Base-by-base conservation (phyloP, 192 early-diverging fungal species). In the Entomortierella lignicola region DNA sequence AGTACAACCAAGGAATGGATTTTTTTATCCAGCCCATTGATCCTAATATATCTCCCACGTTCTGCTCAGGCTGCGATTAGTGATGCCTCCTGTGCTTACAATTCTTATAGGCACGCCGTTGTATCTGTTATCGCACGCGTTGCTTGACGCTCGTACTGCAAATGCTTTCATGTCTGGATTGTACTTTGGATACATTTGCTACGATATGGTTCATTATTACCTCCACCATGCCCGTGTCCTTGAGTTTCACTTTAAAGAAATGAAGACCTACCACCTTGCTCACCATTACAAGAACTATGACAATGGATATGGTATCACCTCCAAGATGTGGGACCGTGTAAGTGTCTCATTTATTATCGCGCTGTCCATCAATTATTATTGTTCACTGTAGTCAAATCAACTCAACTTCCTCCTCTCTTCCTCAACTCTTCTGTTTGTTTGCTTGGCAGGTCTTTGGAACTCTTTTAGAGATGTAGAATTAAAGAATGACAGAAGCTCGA, bases 221-320 rank as follows among this genome's bases (percentile, higher is more conserved):
- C 88, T 96, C 30, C 96, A 98, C 81, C 96, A 98, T 72, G 94
- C 93, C 44, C 85, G 88, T 27, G 91, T 93, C 11, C 69, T 85
- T 41, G 85, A 89, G 30, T 81, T 86, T 60, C 89, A 93, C 82
- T 85, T 95, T 58, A 88, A 87, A 55, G 89, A 92, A 59, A 93
- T 98, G 89, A 98, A 98, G 82, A 91, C 90, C 2, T 96, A 97
- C 72, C 96, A 98, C 64, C 82, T 98, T 58, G 94, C 94, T 41
- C 95, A 97, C 69, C 96, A 98, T 69, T 97, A 98, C 87, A 92
- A 93, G 84, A 87, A 96, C 72, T 91, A 87, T 57, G 90, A 95
- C 69, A 72, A 82, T 11, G 93, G 93, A n/a, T 97, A 90, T 72
- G 95, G 95, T 29, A 95, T 96, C 69, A 95, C 95, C 39, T 91